Evolutionary conservation across 345 rosid genomes (phyloP), one percentile per base, ranked within the genome.

Genomic region (Salix udensis): DNA sequence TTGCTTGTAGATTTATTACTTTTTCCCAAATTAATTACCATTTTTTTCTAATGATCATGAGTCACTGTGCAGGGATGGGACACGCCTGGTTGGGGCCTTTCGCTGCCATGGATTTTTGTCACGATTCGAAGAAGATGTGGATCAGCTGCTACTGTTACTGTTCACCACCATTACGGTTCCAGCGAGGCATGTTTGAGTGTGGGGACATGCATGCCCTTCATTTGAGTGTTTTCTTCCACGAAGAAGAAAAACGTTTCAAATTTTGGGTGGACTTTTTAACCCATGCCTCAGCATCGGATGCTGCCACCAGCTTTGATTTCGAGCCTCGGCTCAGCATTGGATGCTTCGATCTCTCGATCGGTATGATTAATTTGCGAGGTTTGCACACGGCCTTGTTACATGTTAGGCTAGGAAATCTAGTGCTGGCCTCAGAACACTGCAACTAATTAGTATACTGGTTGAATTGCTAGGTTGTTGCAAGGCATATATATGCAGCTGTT

Each of bases 101-200:
- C 71, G 74, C 62, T 70, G 37, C 73, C 67, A 65, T 60, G 82
- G 62, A 61, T 15, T 68, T 67, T 72, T 80, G 78, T 52, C 36
- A 8, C 34, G 8, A 67, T 65, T 37, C 24, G 76, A 21, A 37
- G 24, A 74, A 65, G 48, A 58, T 24, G 42, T 61, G 65, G 48
- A 50, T 64, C 16, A 48, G 21, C 48, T 26, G 65, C 34, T 18
- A 52, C 53, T 42, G 23, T 31, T 53, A 19, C 65, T 11, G 10
- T 24, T 50, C 68, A 39, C 28, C 23, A 7, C 26, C 58, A 70
- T 5, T 68, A 30, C 0, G 65, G 13, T 28, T 31, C 74, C 79
- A 69, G 30, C 66, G 19, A 28, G 60, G 55, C 79, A 26, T 21
- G 46, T 14, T 36, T 15, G 2, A 0, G 0, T 42, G 70, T 72